Evolutionary conservation across 176 grass and related monocot species (phyloP).

Genomic region (Oryza coarctata): DNA sequence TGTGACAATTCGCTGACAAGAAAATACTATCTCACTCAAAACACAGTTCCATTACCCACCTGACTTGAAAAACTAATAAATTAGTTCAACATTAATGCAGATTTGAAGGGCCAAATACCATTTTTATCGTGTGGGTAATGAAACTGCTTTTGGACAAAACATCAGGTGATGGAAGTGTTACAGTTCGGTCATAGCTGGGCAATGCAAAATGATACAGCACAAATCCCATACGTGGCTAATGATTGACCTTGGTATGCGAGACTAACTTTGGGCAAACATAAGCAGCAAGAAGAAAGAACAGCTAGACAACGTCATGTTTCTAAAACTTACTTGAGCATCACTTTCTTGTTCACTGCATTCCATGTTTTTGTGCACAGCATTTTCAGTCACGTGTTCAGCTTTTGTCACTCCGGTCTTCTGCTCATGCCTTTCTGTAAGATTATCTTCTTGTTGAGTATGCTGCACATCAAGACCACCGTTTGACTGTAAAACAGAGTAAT

Average conservation of each 20-base stretch:
- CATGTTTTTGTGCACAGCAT: constrained; percentile 41
- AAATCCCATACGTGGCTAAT: neutral
- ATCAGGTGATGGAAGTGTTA: constrained; percentile 15
- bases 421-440: constrained; percentile 25
- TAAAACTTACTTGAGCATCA: constrained; percentile 94
- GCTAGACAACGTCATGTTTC: neutral
- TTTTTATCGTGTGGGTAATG: constrained; percentile 38
- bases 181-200: constrained; percentile 25
- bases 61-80: constrained; percentile 40
- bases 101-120: constrained; percentile 7
- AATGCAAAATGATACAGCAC: constrained; percentile 20
- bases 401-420: constrained; percentile 19
- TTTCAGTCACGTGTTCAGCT: constrained; percentile 31
- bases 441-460: constrained; percentile 52
- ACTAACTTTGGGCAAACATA: neutral
- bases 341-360: constrained; percentile 87
- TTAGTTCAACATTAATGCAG: constrained; percentile 27
- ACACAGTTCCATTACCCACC: constrained; percentile 52
- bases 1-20: constrained; percentile 34
- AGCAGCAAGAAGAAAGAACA: neutral
- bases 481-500: constrained; percentile 46
- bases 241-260: neutral
- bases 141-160: constrained; percentile 41
- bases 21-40: constrained; percentile 43
- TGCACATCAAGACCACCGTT: constrained; percentile 47